Base-by-base conservation (phyloP, 2,329 filamentous ascomycete species). In the Laburnicola sp. region DNA sequence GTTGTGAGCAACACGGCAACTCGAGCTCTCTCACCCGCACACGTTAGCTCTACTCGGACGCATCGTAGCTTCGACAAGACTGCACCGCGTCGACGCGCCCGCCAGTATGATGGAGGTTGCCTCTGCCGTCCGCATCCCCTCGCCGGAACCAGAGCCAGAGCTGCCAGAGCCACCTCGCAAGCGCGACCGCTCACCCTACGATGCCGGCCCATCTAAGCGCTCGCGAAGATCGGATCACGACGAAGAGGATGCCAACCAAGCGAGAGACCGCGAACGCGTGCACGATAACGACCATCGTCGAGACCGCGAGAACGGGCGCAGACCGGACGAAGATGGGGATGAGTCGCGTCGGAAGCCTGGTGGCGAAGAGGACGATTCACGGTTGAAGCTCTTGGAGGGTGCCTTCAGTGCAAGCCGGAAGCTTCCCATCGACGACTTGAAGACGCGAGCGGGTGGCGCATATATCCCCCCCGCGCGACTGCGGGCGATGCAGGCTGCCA, bases 401-500 rank as follows among this genome's bases (percentile, higher is more conserved):
- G 69, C 69, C 45, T 71, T 73, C 50, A 68, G 65, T 57, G 54
- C 66, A 21, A 61, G 49, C 28, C 96, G 77, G 89, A 91, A 59
- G 92, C 97, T 78, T 95, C 96, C 76, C 87, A 95, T 75, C 93
- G 93, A 76, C 82, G 97, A 54, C 78, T 96, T 66, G 62, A 94
- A 84, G 59, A 93, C 96, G 84, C 88, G 94, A 60, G 96, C 91
- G 41, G 94, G 94, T 58, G 94, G 94, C 62, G 96, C 91, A 23
- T 99, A 99, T 71, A 96, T 99, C 55, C 94, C 94, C 21, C 94
- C 94, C 0, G 93, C 93, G 45, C 84, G 91, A 62, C 80, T 99
- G 68, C 86, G 91, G 63, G 93, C 93, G 34, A 83, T 99, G 54
- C 94, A 99, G 77, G 90, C 92, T 46, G 91, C 96, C 75, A 96